These are phyloP conservation scores for Debaryomyces prosopidis DNA, from an alignment of 805 yeast species.

Conservation along the genomic window DNA sequence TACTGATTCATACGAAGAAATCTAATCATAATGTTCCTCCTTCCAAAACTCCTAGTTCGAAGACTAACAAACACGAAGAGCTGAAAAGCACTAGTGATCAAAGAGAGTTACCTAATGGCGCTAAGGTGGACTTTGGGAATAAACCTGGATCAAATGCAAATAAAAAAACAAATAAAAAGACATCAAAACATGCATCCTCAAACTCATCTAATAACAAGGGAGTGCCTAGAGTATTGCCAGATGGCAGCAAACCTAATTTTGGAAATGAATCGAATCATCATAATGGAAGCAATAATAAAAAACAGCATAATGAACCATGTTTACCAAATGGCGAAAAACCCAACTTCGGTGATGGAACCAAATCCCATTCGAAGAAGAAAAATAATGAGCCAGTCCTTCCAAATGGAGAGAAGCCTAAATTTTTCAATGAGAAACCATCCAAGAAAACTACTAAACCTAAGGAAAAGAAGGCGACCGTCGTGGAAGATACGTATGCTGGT, in stretches of 20 bases:
- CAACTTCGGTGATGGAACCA: conserved; percentile 13
- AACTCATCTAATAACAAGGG: neutral
- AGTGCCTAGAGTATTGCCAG: conserved; percentile 4
- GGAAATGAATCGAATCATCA: conserved; percentile 2
- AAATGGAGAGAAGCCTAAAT: conserved; percentile 31
- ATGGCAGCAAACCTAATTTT: conserved; percentile 4
- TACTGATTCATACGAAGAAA: conserved; percentile 20
- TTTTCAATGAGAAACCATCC: conserved; percentile 13
- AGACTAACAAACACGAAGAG: conserved; percentile 5
- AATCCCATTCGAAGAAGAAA: conserved; percentile 5
- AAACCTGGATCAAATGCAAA: conserved; percentile 3
- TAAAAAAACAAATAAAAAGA: conserved; percentile 3
- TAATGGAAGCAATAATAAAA: conserved; percentile 10
- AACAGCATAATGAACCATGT: conserved; percentile 12
- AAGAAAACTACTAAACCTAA: conserved; percentile 16
- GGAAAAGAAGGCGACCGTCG: conserved; percentile 7
- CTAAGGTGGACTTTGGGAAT: conserved; percentile 30
- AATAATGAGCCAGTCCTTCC: conserved; percentile 21
- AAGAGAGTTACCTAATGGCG: conserved; percentile 30
- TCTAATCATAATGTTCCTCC: conserved; percentile 6
- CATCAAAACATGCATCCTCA: conserved; percentile 1
- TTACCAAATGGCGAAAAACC: conserved; percentile 35
- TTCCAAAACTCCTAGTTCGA: neutral
- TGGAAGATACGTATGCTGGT: conserved; percentile 50
- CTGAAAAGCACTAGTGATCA: conserved; percentile 10